Conservation (phyloP, 2,329 filamentous ascomycete genomes). For the Huntiella omanensis region DNA sequence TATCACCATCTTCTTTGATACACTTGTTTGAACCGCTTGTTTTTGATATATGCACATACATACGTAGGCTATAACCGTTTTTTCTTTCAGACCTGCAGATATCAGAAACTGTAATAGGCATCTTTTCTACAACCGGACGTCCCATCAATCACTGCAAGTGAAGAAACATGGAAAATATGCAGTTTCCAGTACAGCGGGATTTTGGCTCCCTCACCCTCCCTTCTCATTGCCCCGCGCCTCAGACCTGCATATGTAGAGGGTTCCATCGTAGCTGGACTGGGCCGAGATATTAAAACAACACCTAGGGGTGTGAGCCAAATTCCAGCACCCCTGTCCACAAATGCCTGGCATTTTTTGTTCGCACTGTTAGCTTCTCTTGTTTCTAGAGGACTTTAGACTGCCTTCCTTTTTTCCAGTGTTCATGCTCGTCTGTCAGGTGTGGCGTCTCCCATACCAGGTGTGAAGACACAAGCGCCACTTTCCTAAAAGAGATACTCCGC, state of each 20-base stretch:
- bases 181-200: no score
- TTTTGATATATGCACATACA: no score
- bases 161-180: no score
- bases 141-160: no score
- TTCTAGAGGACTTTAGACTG: not conserved
- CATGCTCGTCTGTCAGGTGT: not conserved
- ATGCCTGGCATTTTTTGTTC: not conserved
- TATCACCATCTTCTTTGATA: no score
- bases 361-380: conserved; percentile 2
- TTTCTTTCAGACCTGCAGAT: no score
- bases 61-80: no score
- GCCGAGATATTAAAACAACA: not conserved
- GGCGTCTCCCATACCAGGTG: not conserved
- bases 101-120: no score
- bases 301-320: not conserved
- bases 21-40: no score
- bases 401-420: not conserved
- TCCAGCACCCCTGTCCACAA: not conserved
- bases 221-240: not conserved
- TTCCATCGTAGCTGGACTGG: not conserved
- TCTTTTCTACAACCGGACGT: no score
- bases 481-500: not conserved
- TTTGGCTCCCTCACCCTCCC: not conserved
- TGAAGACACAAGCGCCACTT: not conserved
- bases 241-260: not conserved